Evolutionary conservation across 2,329 filamentous ascomycete genomes (phyloP), one percentile per base, ranked within the genome.

Genomic region (Phyllosticta citrichinensis): DNA sequence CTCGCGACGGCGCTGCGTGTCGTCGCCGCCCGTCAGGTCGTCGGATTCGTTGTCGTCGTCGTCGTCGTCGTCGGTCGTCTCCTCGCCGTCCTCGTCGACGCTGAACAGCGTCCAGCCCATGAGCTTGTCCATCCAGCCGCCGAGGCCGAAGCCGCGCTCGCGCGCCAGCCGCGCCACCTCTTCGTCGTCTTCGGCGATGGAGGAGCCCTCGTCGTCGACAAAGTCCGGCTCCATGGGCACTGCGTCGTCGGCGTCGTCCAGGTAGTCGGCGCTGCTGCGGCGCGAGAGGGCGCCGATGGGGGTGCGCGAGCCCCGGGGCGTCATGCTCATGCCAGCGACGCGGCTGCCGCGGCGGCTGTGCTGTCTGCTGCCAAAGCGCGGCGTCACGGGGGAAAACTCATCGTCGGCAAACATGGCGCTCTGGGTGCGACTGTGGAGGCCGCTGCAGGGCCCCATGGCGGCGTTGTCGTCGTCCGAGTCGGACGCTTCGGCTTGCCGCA

Each of bases 21-120:
- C 67, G 2, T 69, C 66, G 11, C 63, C 61, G 10, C 62, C 57
- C 1, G 53, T 70, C 57, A 72, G 70, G 19, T 70, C 66, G n/a
- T 69, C 66, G 1, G 65, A 68, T 8, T n/a, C n/a, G n/a, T n/a
- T n/a, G n/a, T n/a, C n/a, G n/a, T n/a, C 22, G 22, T 72, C 70
- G 2, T 70, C 67, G 25, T 69, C 68, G 24, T 66, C 62, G 2
- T 61, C 63, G 53, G 69, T 70, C 12, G 66, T 72, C 51, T 69
- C 71, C 50, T 76, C 76, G n/a, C 68, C 71, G 35, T 81, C 79
- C 56, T 80, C 78, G 10, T 81, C 79, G 1, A 80, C 77, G 2
- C 76, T 76, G 65, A 84, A 84, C 51, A 84, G 64, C 11, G 78
- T 79, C 78, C 81, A 83, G 33, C 81, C 81, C 62, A 85, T 81